Percentiles rank a stretch among this genome's conserved stretches.
phyloP scores from a whole-genome alignment of 139 green algal genomes.

The Tetradesmus obliquus region DNA sequence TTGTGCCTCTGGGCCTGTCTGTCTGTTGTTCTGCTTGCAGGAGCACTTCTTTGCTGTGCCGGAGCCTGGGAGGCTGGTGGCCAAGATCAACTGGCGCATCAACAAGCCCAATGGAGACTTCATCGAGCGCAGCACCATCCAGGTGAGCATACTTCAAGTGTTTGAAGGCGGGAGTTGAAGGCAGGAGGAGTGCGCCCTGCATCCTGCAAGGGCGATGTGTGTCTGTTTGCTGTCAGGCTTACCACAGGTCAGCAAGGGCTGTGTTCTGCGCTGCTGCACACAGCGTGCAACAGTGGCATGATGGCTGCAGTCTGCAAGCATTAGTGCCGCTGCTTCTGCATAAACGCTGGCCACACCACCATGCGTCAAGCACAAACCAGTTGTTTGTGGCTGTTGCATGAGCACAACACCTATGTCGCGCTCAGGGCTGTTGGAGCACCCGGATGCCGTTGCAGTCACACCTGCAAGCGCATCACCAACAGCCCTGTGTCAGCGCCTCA shows the following conservation, averaged over 20 bases:
- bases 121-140: conserved; percentile 77
- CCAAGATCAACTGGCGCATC: conserved; percentile 88
- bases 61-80: conserved; percentile 63
- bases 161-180: not conserved
- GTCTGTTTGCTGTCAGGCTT: not conserved
- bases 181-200: not conserved
- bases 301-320: not conserved
- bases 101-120: conserved; percentile 74
- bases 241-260: too few species aligned
- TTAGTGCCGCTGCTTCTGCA: not conserved
- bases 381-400: too few species aligned
- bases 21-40: not conserved
- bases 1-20: not conserved
- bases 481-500: too few species aligned
- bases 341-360: not conserved
- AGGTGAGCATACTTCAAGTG: conserved; percentile 66
- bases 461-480: too few species aligned
- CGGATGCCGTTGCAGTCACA: too few species aligned
- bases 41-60: conserved; percentile 73
- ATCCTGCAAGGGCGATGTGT: not conserved
- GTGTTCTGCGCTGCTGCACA: not conserved
- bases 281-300: not conserved
- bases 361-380: too few species aligned
- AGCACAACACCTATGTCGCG: too few species aligned
- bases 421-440: too few species aligned